Evolutionary conservation across 1,139 yeast genomes (phyloP).

Genomic region (Pichia sp.): DNA sequence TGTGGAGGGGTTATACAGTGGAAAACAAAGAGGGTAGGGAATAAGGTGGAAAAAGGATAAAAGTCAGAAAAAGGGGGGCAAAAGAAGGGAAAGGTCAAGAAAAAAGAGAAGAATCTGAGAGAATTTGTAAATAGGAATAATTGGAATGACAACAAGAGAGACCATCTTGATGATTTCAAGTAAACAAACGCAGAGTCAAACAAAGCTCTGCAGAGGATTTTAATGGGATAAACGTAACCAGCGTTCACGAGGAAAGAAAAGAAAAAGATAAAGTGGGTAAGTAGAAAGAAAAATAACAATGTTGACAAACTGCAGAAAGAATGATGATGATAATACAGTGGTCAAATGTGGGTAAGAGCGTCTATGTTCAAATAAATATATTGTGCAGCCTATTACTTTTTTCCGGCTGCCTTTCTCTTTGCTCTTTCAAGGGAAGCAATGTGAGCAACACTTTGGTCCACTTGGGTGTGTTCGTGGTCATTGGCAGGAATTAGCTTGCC

Average conservation of each 20-base stretch:
- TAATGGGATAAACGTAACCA: background rate
- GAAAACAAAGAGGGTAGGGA: background rate
- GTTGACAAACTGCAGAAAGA: too few species aligned
- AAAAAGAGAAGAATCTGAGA: background rate
- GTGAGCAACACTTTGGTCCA: conserved; percentile 91
- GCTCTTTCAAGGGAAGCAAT: conserved; percentile 87
- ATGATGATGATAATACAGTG: too few species aligned
- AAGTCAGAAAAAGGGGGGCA: background rate
- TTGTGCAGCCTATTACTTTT: conserved; percentile 3
- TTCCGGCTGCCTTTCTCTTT: conserved; percentile 41
- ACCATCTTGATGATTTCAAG: background rate
- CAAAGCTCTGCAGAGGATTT: background rate
- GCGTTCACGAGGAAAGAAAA: background rate
- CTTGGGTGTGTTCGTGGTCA: conserved; percentile 80
- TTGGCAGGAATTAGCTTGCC: conserved; percentile 27
- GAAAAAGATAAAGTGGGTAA: background rate
- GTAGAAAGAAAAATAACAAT: background rate
- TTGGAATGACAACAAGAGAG: background rate
- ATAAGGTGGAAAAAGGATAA: background rate
- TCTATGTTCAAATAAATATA: background rate
- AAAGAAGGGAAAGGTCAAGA: background rate
- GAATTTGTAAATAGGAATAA: background rate
- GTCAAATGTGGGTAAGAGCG: too few species aligned
- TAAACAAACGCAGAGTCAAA: background rate
- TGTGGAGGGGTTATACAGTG: background rate